A percentile compares a stretch with the other conserved stretches of the same genome.
Conservation (phyloP, 2,329 filamentous ascomycete species). For the Elsinoe fawcettii region DNA sequence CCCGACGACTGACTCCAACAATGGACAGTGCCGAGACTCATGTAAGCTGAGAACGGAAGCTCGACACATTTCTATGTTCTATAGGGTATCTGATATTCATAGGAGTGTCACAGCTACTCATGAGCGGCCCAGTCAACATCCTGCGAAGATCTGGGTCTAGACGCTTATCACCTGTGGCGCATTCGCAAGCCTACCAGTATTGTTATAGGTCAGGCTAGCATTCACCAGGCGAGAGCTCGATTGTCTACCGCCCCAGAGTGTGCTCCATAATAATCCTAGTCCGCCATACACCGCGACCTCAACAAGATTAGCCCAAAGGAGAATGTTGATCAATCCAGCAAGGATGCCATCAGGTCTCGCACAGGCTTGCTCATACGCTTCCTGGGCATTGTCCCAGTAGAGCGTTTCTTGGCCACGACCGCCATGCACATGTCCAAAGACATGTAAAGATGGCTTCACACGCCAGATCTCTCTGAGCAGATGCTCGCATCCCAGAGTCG, state of each 20-base stretch:
- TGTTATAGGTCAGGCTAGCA: constrained; percentile 48
- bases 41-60: not conserved
- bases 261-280: constrained; percentile 52
- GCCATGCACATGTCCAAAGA: constrained; percentile 81
- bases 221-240: constrained; percentile 47
- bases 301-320: constrained; percentile 45
- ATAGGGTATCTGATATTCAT: not conserved
- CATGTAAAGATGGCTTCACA: constrained; percentile 64
- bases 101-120: too few species aligned
- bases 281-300: constrained; percentile 47
- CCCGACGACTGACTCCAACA: not conserved
- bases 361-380: constrained; percentile 60
- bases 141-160: constrained; percentile 15
- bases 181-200: constrained; percentile 43
- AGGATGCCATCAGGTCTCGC: constrained; percentile 33
- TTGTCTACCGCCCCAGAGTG: constrained; percentile 49
- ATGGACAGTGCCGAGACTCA: not conserved
- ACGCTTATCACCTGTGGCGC: constrained; percentile 32
- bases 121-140: not conserved
- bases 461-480: constrained; percentile 67
- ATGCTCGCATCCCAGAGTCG: constrained; percentile 47
- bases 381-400: constrained; percentile 68
- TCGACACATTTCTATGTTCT: not conserved
- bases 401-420: constrained; percentile 62
- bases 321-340: constrained; percentile 31